phyloP scores from a whole-genome alignment of 306 rosid species.

The Prunus campanulata region DNA sequence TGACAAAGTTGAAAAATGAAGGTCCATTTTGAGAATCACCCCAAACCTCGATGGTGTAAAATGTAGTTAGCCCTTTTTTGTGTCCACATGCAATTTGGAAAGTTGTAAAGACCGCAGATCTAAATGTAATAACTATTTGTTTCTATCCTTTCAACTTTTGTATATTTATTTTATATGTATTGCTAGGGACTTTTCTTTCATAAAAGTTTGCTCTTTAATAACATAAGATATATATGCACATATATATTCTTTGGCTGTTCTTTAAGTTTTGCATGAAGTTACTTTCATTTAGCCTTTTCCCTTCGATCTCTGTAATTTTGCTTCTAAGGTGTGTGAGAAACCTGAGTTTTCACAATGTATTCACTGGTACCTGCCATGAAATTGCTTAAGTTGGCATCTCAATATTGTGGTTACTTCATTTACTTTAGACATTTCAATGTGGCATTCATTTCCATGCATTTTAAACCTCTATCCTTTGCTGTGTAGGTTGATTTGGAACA shows the following conservation, averaged over 20 bases:
- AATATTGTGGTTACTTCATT: background rate
- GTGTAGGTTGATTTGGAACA: constrained; percentile 92
- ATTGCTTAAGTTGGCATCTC: background rate
- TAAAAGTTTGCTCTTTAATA: background rate
- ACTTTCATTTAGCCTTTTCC: background rate
- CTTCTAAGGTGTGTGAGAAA: background rate
- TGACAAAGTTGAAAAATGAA: no score
- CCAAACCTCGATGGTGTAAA: no score
- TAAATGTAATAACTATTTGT: background rate
- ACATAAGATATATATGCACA: background rate
- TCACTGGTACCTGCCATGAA: background rate
- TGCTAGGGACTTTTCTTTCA: background rate
- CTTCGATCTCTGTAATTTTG: background rate
- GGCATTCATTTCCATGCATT: background rate
- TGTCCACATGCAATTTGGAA: background rate
- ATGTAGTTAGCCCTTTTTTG: no score
- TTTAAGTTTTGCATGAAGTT: background rate
- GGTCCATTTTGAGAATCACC: no score
- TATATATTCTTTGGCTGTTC: background rate
- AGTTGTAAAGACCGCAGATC: background rate
- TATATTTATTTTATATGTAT: background rate
- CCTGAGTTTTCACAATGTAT: background rate
- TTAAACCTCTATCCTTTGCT: constrained; percentile 6
- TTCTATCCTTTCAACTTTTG: background rate
- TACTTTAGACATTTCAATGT: background rate